Conservation (phyloP, 805 yeast species). For the Clavispora vitiphila region DNA sequence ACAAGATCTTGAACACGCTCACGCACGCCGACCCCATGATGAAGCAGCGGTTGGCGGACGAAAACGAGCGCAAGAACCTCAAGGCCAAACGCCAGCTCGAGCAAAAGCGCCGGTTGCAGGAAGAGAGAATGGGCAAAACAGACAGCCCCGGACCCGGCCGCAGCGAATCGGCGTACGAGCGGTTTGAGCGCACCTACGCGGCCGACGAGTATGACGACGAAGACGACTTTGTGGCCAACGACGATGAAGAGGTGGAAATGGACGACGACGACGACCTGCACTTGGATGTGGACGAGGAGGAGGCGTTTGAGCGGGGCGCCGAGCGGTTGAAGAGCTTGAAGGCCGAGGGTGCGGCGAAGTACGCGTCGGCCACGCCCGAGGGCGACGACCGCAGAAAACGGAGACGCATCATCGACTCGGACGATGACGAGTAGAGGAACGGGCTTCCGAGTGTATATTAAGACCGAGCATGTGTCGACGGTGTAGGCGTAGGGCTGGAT, state of each 20-base stretch:
- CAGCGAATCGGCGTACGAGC: conserved; percentile 34
- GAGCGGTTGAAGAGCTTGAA: conserved; percentile 54
- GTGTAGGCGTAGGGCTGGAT: too few relatives aligned
- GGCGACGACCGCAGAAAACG: conserved; percentile 32
- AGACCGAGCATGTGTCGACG: too few relatives aligned
- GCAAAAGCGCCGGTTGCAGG: conserved; percentile 52
- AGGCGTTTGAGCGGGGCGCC: conserved; percentile 49
- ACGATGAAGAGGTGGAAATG: conserved; percentile 35
- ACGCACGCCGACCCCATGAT: conserved; percentile 65
- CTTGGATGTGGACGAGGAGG: conserved; percentile 43
- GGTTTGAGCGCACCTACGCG: conserved; percentile 34
- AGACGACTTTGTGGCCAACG: conserved; percentile 42
- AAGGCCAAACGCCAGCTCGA: conserved; percentile 64
- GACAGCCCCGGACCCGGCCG: conserved; percentile 26
- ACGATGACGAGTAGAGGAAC: conserved; percentile 39
- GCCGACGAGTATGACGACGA: conserved; percentile 35
- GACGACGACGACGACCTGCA: conserved; percentile 30
- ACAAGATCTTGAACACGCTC: conserved; percentile 47
- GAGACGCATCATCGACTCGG: conserved; percentile 45
- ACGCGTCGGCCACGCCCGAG: conserved; percentile 27
- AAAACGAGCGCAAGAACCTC: conserved; percentile 51
- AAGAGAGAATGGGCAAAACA: conserved; percentile 52
- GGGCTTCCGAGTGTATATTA: background rate
- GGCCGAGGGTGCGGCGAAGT: conserved; percentile 50
- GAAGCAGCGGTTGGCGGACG: conserved; percentile 63